Evolutionary conservation across 73 alveolate genomes (phyloP).

Genomic region (Paramecium primaurelia): DNA sequence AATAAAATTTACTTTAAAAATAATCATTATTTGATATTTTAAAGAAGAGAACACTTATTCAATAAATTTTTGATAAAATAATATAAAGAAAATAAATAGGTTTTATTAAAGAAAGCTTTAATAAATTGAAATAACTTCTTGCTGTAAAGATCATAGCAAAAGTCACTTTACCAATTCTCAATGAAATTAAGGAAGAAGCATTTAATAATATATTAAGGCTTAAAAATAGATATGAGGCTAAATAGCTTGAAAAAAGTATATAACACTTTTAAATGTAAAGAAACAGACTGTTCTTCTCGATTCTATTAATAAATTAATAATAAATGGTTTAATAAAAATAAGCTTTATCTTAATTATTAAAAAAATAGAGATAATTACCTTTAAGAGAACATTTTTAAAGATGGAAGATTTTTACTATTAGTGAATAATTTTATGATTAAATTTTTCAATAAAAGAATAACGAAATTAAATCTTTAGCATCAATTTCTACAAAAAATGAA

Average conservation of each 20-base stretch:
- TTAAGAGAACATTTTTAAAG: neutral
- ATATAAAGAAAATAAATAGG: neutral
- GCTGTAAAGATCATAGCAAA: neutral
- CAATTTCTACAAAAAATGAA: neutral
- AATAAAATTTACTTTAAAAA: neutral
- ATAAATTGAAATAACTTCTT: neutral
- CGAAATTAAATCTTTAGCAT: neutral
- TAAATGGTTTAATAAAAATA: neutral
- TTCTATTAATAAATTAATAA: neutral
- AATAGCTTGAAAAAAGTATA: neutral
- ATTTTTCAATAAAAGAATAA: neutral
- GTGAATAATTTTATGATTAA: neutral
- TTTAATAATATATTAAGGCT: neutral
- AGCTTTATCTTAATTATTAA: neutral
- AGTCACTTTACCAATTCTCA: neutral
- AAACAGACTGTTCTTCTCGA: neutral
- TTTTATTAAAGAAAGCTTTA: neutral
- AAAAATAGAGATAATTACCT: neutral
- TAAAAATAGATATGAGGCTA: neutral
- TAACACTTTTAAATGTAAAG: neutral
- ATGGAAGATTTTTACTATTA: neutral
- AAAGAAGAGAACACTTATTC: neutral
- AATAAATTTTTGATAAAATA: neutral
- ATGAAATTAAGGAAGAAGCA: neutral
- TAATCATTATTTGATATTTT: neutral